A percentile compares a stretch with the other conserved stretches of the same genome.
phyloP scores from a whole-genome alignment of 106 monocot genomes.

The Allium fistulosum region DNA sequence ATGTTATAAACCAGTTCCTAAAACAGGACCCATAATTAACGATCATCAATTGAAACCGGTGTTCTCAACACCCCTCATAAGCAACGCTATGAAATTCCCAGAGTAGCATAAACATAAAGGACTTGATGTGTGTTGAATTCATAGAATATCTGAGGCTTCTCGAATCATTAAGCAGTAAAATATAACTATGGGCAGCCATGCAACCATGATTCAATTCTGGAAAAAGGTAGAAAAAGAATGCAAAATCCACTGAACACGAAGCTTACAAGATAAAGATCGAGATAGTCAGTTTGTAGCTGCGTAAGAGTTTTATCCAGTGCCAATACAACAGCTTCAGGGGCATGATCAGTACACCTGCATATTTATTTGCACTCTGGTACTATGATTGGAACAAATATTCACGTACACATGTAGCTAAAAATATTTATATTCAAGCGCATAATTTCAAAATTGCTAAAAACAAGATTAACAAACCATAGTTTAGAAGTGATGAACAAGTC shows the following conservation, averaged over 20 bases:
- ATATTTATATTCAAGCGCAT: too few relatives aligned
- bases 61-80: too few relatives aligned
- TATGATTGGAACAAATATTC: background rate
- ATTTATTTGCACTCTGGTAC: background rate
- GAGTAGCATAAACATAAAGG: too few relatives aligned
- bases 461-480: conserved; percentile 45
- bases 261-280: conserved; percentile 84
- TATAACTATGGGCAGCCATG: background rate
- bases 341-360: conserved; percentile 65
- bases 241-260: background rate
- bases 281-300: conserved; percentile 64
- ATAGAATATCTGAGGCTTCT: too few relatives aligned
- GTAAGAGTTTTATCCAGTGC: conserved; percentile 51
- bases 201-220: background rate
- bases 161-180: background rate
- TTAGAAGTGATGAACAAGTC: conserved; percentile 94
- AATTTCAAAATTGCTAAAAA: background rate
- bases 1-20: too few relatives aligned
- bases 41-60: too few relatives aligned
- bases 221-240: background rate
- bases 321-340: conserved; percentile 72
- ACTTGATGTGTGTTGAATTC: too few relatives aligned
- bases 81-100: too few relatives aligned
- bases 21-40: too few relatives aligned
- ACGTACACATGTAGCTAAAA: background rate